Evolutionary conservation across 495 filamentous ascomycete genomes (phyloP).

Genomic region (Talaromyces proteolyticus): DNA sequence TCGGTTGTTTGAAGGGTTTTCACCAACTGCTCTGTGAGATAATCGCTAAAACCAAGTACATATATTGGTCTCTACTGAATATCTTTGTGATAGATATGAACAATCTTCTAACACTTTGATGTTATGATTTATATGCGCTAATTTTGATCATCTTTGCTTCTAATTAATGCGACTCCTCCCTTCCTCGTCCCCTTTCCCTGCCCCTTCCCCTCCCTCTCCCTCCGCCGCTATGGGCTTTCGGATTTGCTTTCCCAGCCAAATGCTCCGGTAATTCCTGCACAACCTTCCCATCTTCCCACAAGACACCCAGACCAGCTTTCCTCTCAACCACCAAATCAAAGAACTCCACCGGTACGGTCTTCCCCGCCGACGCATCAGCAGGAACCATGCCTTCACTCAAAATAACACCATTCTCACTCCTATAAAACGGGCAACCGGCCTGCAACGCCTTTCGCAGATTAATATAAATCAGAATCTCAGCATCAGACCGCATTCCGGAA

Average conservation of each 20-base stretch:
- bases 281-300: constrained; percentile 60
- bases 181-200: background rate
- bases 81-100: too few species aligned
- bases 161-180: too few species aligned
- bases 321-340: constrained; percentile 51
- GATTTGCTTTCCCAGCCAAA: constrained; percentile 23
- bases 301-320: constrained; percentile 48
- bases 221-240: constrained; percentile 19
- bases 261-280: constrained; percentile 43
- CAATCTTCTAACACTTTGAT: too few species aligned
- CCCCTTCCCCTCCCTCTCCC: constrained; percentile 12
- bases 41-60: too few species aligned
- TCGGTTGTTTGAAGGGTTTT: too few species aligned
- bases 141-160: too few species aligned
- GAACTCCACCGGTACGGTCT: constrained; percentile 35
- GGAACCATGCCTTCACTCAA: constrained; percentile 39
- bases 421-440: constrained; percentile 72
- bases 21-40: too few species aligned
- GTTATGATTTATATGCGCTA: too few species aligned
- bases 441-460: constrained; percentile 62
- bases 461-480: constrained; percentile 74
- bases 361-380: constrained; percentile 11
- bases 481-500: constrained; percentile 77
- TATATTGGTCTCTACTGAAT: too few species aligned
- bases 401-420: constrained; percentile 78